These are phyloP conservation scores for Pyrenopolyporus hunteri DNA, from an alignment of 495 filamentous ascomycete species.

Conservation along the genomic window DNA sequence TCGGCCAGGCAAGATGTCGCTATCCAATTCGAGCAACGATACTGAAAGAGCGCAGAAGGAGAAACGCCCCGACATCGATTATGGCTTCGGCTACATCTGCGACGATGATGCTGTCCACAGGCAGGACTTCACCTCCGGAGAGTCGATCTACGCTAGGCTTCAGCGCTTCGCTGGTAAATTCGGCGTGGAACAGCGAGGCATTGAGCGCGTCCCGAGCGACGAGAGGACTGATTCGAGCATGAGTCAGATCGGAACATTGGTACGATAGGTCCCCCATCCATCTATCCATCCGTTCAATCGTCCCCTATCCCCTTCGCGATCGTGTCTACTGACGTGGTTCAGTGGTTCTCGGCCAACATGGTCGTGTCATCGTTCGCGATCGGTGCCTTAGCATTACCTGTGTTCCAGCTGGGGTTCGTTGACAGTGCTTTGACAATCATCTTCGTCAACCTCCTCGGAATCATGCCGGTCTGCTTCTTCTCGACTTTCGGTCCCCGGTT, in stretches of 20 bases:
- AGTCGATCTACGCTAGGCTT: conserved; percentile 66
- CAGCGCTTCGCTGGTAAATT: conserved; percentile 72
- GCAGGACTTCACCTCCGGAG: conserved; percentile 66
- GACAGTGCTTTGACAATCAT: conserved; percentile 78
- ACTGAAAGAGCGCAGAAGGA: conserved; percentile 31
- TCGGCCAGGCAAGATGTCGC: conserved; percentile 17
- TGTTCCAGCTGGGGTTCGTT: conserved; percentile 74
- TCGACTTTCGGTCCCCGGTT: conserved; percentile 78
- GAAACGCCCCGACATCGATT: conserved; percentile 31
- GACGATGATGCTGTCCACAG: conserved; percentile 64
- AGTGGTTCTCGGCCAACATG: conserved; percentile 89
- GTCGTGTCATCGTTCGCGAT: conserved; percentile 83
- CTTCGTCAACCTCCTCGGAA: conserved; percentile 79
- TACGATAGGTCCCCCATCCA: conserved; percentile 48
- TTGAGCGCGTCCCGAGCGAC: conserved; percentile 77
- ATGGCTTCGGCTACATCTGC: conserved; percentile 52
- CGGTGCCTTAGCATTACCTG: conserved; percentile 69
- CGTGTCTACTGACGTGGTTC: conserved; percentile 15
- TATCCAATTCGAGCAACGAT: conserved; percentile 31
- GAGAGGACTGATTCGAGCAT: conserved; percentile 73
- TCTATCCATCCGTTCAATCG: neutral
- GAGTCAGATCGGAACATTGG: conserved; percentile 76
- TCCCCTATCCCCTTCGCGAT: too few species aligned
- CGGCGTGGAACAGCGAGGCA: conserved; percentile 78
- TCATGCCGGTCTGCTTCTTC: conserved; percentile 79